Conservation (phyloP, 225 moss, liverwort and hornwort genomes). For the Marchantia polymorpha region DNA sequence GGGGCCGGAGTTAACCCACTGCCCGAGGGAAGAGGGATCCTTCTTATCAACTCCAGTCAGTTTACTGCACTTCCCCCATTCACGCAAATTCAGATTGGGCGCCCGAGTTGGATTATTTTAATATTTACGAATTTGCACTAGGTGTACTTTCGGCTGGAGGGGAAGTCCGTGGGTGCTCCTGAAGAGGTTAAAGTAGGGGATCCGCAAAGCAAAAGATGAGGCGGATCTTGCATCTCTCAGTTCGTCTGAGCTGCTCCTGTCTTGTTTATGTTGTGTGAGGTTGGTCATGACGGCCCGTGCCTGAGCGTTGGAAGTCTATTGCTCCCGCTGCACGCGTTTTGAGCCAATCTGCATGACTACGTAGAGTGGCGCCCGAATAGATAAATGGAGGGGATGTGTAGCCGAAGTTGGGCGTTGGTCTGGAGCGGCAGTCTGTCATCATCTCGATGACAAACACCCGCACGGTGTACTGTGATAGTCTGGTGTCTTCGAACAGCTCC, state of each 20-base stretch:
- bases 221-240: not conserved
- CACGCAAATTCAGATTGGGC: not conserved
- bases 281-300: not conserved
- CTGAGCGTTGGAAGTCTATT: not conserved
- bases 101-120: not conserved
- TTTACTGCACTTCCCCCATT: not conserved
- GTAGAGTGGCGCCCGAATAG: not conserved
- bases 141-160: not conserved
- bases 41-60: too few relatives aligned
- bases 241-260: not conserved
- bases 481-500: not conserved
- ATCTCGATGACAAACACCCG: not conserved
- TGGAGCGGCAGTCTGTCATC: not conserved
- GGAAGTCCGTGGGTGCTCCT: not conserved
- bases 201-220: too few relatives aligned
- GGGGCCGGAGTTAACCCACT: not conserved
- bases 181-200: not conserved
- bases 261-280: not conserved
- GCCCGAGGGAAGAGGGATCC: not conserved
- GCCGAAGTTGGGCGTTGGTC: not conserved
- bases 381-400: not conserved
- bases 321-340: slow-evolving; percentile 2
- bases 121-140: not conserved
- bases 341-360: not conserved
- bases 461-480: not conserved